Evolutionary conservation across 164 flowering plant species (phyloP).

Genomic region (Piper longum): DNA sequence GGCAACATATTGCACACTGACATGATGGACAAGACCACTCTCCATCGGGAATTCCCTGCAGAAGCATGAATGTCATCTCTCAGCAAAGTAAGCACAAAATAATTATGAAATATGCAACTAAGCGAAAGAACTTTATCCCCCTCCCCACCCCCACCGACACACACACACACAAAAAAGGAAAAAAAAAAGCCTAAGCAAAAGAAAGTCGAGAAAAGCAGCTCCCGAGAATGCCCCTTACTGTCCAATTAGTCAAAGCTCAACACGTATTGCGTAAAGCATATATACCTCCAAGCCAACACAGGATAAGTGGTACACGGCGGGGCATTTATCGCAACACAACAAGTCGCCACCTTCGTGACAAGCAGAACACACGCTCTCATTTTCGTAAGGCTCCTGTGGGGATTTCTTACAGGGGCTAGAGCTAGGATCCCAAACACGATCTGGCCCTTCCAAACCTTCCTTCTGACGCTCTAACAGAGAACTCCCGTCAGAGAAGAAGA

Average conservation of each 20-base stretch:
- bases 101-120: too few species aligned
- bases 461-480: constrained; percentile 60
- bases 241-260: too few species aligned
- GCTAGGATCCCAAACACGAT: constrained; percentile 1
- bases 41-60: constrained; percentile 61
- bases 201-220: too few species aligned
- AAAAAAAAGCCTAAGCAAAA: too few species aligned
- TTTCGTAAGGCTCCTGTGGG: constrained; percentile 7
- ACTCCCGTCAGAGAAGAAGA: constrained; percentile 67
- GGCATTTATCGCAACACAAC: constrained; percentile 1
- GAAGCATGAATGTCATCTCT: not conserved
- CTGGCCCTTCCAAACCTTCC: constrained; percentile 14
- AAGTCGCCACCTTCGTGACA: constrained; percentile 19
- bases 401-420: constrained; percentile 4
- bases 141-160: too few species aligned
- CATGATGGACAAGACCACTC: constrained; percentile 90
- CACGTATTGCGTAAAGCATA: not conserved
- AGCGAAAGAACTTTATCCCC: too few species aligned
- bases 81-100: not conserved
- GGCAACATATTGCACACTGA: constrained; percentile 54
- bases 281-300: not conserved
- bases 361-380: constrained; percentile 50
- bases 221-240: too few species aligned
- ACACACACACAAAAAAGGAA: too few species aligned
- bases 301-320: not conserved